A percentile compares a stretch with the other conserved stretches of the same genome.
Evolutionary conservation across 495 filamentous ascomycete genomes (phyloP).

Genomic region (Penicillium egyptiacum): DNA sequence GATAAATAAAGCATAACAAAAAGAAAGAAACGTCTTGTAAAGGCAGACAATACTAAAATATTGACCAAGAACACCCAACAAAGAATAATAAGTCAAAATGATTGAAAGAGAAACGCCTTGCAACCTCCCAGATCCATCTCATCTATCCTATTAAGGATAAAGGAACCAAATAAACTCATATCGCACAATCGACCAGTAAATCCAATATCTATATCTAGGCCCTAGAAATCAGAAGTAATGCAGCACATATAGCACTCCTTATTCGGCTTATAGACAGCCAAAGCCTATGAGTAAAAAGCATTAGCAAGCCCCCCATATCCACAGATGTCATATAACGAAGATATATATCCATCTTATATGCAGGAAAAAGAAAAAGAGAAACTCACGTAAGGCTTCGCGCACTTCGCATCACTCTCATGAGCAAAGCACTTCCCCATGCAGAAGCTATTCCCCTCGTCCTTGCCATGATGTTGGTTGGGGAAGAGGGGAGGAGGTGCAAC

Average conservation of each 20-base stretch:
- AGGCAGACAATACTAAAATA: not conserved
- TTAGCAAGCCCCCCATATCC: slow-evolving; percentile 1
- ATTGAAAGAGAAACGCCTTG: not conserved
- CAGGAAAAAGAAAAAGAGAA: slow-evolving; percentile 1
- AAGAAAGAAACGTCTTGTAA: not conserved
- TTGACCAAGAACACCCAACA: not conserved
- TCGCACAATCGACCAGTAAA: not conserved
- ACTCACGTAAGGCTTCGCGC: slow-evolving; percentile 27
- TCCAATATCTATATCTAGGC: not conserved
- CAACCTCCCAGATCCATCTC: not conserved
- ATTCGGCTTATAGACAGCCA: slow-evolving; percentile 12
- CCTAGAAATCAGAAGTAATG: slow-evolving; percentile 27
- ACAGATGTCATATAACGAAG: not conserved
- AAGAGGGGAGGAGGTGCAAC: slow-evolving; percentile 16
- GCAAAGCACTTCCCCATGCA: slow-evolving; percentile 28
- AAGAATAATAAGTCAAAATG: not conserved
- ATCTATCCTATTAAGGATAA: not conserved
- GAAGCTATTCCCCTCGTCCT: slow-evolving; percentile 31
- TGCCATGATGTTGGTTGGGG: slow-evolving; percentile 10
- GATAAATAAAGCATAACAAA: not conserved
- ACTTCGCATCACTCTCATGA: slow-evolving; percentile 16
- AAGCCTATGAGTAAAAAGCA: slow-evolving; percentile 8
- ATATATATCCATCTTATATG: not conserved
- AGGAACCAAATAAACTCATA: not conserved
- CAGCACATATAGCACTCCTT: slow-evolving; percentile 27